These are phyloP conservation scores for Carex pumila DNA, from an alignment of 176 grass and related monocot species.

Conservation along the genomic window DNA sequence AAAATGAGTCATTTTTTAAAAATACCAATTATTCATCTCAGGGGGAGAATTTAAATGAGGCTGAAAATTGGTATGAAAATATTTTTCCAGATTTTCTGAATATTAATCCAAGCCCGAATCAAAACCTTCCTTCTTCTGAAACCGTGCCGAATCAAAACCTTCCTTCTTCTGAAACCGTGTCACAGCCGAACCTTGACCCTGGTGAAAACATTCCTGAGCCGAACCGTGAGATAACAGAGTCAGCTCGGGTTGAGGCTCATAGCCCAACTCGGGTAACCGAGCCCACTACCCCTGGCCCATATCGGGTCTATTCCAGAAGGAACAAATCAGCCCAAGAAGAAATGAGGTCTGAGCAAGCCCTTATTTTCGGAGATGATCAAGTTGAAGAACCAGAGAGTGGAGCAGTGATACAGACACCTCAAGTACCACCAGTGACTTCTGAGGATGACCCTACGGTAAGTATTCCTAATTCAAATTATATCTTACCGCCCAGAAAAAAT, in stretches of 20 bases:
- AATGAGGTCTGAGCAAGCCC: neutral
- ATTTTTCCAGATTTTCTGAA: neutral
- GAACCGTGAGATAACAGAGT: neutral
- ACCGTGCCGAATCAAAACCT: neutral
- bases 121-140: neutral
- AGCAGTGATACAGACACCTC: neutral
- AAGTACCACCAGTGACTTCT: neutral
- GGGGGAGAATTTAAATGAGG: neutral
- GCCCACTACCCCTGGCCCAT: neutral
- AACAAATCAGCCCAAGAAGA: neutral
- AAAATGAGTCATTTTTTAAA: neutral
- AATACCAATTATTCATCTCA: neutral
- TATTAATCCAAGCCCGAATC: neutral
- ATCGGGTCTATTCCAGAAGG: neutral
- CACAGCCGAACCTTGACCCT: neutral
- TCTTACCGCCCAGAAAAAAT: neutral
- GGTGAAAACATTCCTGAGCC: neutral
- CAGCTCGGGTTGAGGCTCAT: neutral
- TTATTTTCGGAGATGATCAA: neutral
- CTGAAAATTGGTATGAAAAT: neutral
- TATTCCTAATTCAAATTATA: neutral
- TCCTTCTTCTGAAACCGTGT: neutral
- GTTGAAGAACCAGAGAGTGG: neutral
- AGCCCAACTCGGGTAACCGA: neutral
- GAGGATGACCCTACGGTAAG: neutral